Evolutionary conservation across 306 rosid species (phyloP), one percentile per base, ranked within the genome.

Genomic region (Aeschynomene evenia): DNA sequence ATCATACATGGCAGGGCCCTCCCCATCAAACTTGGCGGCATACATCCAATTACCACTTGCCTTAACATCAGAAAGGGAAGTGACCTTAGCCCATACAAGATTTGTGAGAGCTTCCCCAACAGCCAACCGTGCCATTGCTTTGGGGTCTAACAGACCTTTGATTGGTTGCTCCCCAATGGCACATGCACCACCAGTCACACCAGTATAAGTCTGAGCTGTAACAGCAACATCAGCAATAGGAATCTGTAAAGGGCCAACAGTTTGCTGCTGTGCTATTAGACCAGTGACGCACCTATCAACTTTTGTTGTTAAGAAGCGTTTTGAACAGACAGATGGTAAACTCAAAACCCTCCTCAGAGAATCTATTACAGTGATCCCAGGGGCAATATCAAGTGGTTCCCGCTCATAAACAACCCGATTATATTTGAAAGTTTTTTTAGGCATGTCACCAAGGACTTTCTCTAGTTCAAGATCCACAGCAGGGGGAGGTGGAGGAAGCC

Each of bases 1-100:
- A 71, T 91, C 96, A 62, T 91, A 91, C 94, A 89, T 89, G 16
- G 91, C 89, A 42, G 96, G 94, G 56, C 98, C 96, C 82, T 91
- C 98, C 68, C 96, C 98, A 48, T 85, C 94, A 53, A 91, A 94
- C 83, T 91, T 91, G 62, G 98, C 98, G 43, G 96, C 98, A 50
- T 87, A 91, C 96, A 91, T 91, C 98, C 96, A 91, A 71, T 89
- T 89, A 59, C 96, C 98, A 51, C 98, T 91, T 3, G 96, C 96
- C 80, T 89, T 91, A 76, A 91, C 87, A 79, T 91, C 98, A 71
- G 96, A 89, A 29, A 92, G 88, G 37, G 89, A 76, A 72, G 95
- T 85, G 52, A 89, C 85, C 80, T 87, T 85, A 1, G 98, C 98
- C 96, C 98, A 89, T 60, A 92, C 92, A 72, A 92, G 96, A 79